Evolutionary conservation across 1,139 yeast species (phyloP), one percentile per base, ranked within the genome.

Genomic region (Saccharomyces hybrid): DNA sequence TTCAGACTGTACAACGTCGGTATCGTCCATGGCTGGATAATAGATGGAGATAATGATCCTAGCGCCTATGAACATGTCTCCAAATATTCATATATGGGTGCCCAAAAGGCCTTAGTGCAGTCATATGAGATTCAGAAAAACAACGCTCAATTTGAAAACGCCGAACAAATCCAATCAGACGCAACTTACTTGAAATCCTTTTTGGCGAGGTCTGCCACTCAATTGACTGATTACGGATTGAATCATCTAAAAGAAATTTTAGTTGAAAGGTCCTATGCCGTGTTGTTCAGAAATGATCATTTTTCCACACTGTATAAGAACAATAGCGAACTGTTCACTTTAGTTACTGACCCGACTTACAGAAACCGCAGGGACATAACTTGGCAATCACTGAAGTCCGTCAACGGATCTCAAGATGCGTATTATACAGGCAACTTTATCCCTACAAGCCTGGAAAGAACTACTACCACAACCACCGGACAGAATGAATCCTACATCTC

Each of bases 231-330:
- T 1, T 72, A 74, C 54, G 97, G 97, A 0, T 68, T 88, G 21
- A 59, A 66, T 2, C 72, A 69, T 51, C 63, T 82, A 50, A 64
- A 70, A 29, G 71, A 72, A 9, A 65, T 77, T 21, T 69, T 88
- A 51, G 70, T 76, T 50, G 73, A 75, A 21, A 76, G 78, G 21
- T 72, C 84, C 27, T 76, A 84, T 59, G 78, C 83, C 1, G 82
- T 89, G 0, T 78, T 90, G 57, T 90, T 88, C 73, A 76, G 96
- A 64, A 89, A 89, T 68, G 88, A 89, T 66, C 96, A 88, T 66
- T 89, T 87, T 69, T 80, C 78, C 58, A 86, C 96, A 0, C 69
- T 89, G 9, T 79, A 79, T 64, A 87, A 86, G 64, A 58, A 71
- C 51, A 71, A 76, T 59, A 70, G 75, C 54, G 79, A 78, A 62